Evolutionary conservation across 495 filamentous ascomycete species (phyloP).

Genomic region (Evansstolkia leycettana): DNA sequence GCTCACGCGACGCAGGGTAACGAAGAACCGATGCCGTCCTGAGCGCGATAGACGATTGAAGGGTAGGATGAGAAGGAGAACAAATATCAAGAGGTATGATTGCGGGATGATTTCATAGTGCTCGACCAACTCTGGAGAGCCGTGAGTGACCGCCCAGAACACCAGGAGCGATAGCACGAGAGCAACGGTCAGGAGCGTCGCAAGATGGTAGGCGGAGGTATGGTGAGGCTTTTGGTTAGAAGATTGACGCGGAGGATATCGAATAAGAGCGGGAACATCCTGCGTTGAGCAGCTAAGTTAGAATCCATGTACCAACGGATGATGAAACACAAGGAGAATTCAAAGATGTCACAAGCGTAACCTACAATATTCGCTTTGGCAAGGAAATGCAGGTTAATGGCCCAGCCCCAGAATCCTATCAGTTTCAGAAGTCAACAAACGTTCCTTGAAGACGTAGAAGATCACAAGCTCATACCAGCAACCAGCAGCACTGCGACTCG

Average conservation of each 20-base stretch:
- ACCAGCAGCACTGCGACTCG: conserved; percentile 69
- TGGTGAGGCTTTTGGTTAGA: conserved; percentile 59
- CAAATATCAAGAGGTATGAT: conserved; percentile 57
- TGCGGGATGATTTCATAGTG: conserved; percentile 73
- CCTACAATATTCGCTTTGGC: conserved; percentile 57
- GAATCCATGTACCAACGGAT: neutral
- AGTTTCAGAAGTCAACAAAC: conserved; percentile 3
- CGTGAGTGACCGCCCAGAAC: conserved; percentile 74
- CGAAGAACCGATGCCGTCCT: conserved; percentile 65
- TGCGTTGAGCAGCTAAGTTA: conserved; percentile 16
- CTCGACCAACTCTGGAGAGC: conserved; percentile 51
- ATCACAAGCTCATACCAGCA: conserved; percentile 41
- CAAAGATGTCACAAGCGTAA: too few species aligned
- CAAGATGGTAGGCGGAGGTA: conserved; percentile 70
- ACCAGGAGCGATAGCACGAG: conserved; percentile 55
- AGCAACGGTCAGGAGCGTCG: conserved; percentile 57
- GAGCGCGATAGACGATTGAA: conserved; percentile 54
- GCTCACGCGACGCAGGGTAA: conserved; percentile 56
- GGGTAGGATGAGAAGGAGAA: conserved; percentile 59
- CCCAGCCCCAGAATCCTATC: conserved; percentile 85
- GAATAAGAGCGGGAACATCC: conserved; percentile 70
- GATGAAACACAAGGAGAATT: neutral
- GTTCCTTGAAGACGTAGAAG: neutral
- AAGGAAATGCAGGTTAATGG: conserved; percentile 72
- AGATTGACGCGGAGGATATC: conserved; percentile 59